These are phyloP conservation scores for Urochloa ruziziensis DNA, from an alignment of 176 grass and related monocot genomes.

Conservation along the genomic window DNA sequence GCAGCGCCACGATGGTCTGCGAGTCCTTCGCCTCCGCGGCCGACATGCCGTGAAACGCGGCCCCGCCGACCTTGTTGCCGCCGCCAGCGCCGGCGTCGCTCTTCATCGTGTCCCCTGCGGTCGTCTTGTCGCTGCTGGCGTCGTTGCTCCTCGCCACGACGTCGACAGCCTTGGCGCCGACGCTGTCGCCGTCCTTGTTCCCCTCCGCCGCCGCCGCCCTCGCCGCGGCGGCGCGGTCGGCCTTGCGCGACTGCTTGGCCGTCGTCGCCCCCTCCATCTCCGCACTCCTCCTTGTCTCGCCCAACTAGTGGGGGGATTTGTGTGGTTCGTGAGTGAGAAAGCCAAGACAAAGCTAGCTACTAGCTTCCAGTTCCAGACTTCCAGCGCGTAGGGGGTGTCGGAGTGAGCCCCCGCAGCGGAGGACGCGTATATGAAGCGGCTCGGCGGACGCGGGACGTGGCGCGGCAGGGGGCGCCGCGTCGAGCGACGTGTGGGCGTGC, in stretches of 20 bases:
- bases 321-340: neutral
- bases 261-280: neutral
- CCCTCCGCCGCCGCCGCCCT: neutral
- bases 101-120: neutral
- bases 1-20: slow-evolving; percentile 60
- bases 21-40: slow-evolving; percentile 49
- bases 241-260: slow-evolving; percentile 7
- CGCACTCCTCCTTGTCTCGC: too few species aligned
- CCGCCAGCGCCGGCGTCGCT: neutral
- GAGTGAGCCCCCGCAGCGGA: neutral
- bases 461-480: neutral
- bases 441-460: slow-evolving; percentile 20
- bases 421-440: slow-evolving; percentile 14
- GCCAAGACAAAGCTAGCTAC: neutral
- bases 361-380: neutral
- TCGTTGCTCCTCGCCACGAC: neutral
- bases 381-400: too few species aligned
- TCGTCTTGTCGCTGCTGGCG: neutral
- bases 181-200: neutral
- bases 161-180: neutral
- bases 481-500: slow-evolving; percentile 47
- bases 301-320: too few species aligned
- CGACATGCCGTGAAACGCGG: neutral
- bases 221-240: neutral
- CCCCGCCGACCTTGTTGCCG: neutral